phyloP scores from a whole-genome alignment of 352 stramenopile genomes.

The Saprolegnia parasitica region DNA sequence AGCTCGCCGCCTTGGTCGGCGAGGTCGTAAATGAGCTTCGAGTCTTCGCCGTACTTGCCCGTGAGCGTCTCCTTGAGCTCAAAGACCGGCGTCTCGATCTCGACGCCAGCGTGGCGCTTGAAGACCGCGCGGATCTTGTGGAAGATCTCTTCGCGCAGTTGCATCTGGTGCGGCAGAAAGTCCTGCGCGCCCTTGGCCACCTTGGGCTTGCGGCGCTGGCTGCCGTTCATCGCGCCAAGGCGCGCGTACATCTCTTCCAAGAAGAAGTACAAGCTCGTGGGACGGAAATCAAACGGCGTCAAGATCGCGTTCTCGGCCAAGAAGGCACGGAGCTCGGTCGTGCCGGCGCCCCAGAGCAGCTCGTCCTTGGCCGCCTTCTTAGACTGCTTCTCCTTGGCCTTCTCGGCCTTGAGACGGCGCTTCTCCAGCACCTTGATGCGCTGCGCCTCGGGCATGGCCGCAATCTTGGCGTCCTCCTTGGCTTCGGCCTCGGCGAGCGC shows the following conservation, averaged over 20 bases:
- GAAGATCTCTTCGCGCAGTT: constrained; percentile 95
- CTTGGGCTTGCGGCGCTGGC: constrained; percentile 77
- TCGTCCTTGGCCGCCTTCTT: constrained; percentile 69
- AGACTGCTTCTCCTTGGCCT: constrained; percentile 70
- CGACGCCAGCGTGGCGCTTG: constrained; percentile 95
- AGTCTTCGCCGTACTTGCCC: constrained; percentile 99
- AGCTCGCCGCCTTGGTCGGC: constrained; percentile 96
- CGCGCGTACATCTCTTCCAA: constrained; percentile 63
- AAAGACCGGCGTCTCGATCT: constrained; percentile 98
- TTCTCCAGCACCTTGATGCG: constrained; percentile 41
- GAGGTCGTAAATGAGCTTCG: constrained; percentile 99
- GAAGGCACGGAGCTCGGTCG: constrained; percentile 55
- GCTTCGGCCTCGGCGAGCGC: constrained; percentile 46
- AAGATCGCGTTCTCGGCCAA: constrained; percentile 32
- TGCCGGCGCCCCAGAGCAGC: constrained; percentile 61
- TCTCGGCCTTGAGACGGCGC: constrained; percentile 60
- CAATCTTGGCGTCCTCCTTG: constrained; percentile 82
- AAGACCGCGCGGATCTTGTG: constrained; percentile 97
- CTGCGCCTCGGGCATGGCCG: constrained; percentile 68
- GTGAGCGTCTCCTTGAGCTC: constrained; percentile 98
- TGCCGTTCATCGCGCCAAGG: constrained; percentile 49
- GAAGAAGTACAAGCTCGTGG: constrained; percentile 39
- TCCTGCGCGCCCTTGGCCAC: constrained; percentile 92
- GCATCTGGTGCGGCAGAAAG: constrained; percentile 96
- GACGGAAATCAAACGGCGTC: constrained; percentile 60